Conservation (phyloP, 2,329 filamentous ascomycete species). For the Apiospora sp. region DNA sequence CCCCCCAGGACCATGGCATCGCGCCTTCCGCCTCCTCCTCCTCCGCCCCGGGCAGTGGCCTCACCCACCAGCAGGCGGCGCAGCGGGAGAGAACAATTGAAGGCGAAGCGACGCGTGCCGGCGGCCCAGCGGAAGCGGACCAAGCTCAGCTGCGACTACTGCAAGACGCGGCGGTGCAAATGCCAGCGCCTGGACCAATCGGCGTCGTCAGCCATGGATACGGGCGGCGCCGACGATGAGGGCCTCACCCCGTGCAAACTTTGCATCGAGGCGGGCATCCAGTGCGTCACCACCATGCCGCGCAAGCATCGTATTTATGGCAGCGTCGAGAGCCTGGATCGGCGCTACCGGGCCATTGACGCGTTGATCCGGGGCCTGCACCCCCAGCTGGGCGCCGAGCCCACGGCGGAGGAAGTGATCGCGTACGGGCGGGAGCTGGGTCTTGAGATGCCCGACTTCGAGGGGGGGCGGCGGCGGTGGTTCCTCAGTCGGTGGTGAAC, state of each 20-base stretch:
- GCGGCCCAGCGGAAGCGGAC: conserved; percentile 44
- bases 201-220: background rate
- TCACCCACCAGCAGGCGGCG: conserved; percentile 24
- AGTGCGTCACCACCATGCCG: conserved; percentile 52
- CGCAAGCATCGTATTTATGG: conserved; percentile 54
- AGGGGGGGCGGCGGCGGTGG: background rate
- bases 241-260: conserved; percentile 46
- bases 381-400: conserved; percentile 46
- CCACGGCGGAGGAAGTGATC: conserved; percentile 48
- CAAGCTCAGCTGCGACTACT: conserved; percentile 47
- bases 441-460: conserved; percentile 46
- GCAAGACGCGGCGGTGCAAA: conserved; percentile 46
- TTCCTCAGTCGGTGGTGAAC: background rate
- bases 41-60: background rate
- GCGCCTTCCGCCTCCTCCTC: background rate
- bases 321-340: conserved; percentile 53
- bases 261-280: conserved; percentile 47
- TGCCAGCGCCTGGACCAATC: conserved; percentile 39
- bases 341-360: conserved; percentile 51
- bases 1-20: background rate
- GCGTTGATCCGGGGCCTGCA: conserved; percentile 50
- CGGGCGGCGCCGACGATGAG: conserved; percentile 26
- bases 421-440: conserved; percentile 47
- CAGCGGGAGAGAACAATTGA: conserved; percentile 35
- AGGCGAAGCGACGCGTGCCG: conserved; percentile 44